Evolutionary conservation across 1,284 basidiomycete species (phyloP).

Genomic region (Calocybe gambosa): DNA sequence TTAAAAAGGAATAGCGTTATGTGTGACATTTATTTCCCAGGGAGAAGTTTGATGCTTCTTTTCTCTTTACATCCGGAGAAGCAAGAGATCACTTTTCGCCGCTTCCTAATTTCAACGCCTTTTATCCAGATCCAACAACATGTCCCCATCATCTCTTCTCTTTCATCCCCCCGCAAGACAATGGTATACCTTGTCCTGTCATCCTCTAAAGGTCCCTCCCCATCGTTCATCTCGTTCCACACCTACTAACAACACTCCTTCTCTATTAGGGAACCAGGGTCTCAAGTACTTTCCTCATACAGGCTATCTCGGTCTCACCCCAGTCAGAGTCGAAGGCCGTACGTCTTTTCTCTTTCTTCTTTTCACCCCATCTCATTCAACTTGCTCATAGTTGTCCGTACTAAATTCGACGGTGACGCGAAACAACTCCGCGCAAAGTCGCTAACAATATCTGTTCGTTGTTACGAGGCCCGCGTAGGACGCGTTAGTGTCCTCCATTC

Average conservation of each 20-base stretch:
- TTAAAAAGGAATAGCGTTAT: conserved; percentile 3
- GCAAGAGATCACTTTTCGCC: conserved; percentile 27
- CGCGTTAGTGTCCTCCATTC: conserved; percentile 50
- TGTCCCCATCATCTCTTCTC: conserved; percentile 21
- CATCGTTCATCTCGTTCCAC: conserved; percentile 15
- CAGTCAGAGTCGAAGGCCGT: conserved; percentile 65
- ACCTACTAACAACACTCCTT: background rate
- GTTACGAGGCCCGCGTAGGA: conserved; percentile 69
- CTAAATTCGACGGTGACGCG: conserved; percentile 63
- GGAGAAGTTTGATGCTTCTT: conserved; percentile 19
- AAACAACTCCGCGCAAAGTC: conserved; percentile 58
- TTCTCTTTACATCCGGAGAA: conserved; percentile 26
- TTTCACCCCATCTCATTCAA: conserved; percentile 8
- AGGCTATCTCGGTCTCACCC: conserved; percentile 76
- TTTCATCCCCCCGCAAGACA: conserved; percentile 22
- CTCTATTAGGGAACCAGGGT: conserved; percentile 51
- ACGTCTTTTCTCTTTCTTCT: conserved; percentile 33
- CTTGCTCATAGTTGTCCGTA: conserved; percentile 49
- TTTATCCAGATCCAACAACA: conserved; percentile 34
- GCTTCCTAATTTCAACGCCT: conserved; percentile 29
- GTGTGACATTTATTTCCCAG: conserved; percentile 22
- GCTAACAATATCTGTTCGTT: conserved; percentile 63
- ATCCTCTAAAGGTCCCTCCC: conserved; percentile 39
- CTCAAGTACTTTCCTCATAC: conserved; percentile 67
- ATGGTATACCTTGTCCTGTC: conserved; percentile 64